Percentiles rank a stretch among this genome's conserved stretches.
phyloP scores from a whole-genome alignment of 176 grass and related monocot species.

The Pharus latifolius region DNA sequence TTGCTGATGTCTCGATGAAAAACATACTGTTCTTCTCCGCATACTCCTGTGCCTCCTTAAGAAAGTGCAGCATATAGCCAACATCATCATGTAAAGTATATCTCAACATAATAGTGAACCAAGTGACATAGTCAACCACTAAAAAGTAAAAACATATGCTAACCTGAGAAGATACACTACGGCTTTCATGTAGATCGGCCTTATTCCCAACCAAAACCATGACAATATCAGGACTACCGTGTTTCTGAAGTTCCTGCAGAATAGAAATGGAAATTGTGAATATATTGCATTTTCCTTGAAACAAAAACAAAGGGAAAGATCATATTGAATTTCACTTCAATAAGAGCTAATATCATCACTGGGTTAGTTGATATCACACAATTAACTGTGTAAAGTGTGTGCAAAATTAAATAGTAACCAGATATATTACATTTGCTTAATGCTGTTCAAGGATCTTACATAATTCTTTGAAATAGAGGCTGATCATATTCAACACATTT shows the following conservation, averaged over 20 bases:
- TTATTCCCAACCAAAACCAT: slow-evolving; percentile 98
- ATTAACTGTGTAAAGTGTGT: not conserved
- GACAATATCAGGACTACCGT: slow-evolving; percentile 81
- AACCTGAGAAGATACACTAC: slow-evolving; percentile 61
- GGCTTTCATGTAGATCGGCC: slow-evolving; percentile 77
- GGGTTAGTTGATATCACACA: not conserved
- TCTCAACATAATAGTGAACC: not conserved
- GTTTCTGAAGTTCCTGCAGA: slow-evolving; percentile 94
- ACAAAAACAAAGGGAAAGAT: not conserved
- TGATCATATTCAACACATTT: not conserved
- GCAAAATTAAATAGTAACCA: not conserved
- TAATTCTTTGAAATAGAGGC: not conserved
- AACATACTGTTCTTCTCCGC: slow-evolving; percentile 88
- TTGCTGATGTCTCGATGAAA: slow-evolving; percentile 97
- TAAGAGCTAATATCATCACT: not conserved
- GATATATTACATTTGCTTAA: not conserved
- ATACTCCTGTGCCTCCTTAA: slow-evolving; percentile 77
- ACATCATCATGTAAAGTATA: not conserved
- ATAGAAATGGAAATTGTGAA: not conserved
- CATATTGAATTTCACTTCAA: not conserved
- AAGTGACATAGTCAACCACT: not conserved
- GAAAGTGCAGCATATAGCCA: slow-evolving; percentile 15
- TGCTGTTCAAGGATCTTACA: not conserved
- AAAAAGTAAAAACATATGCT: not conserved
- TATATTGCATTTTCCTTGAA: not conserved